Evolutionary conservation across 352 stramenopile species (phyloP), one percentile per base, ranked within the genome.

Genomic region (Phytophthora uliginosa): DNA sequence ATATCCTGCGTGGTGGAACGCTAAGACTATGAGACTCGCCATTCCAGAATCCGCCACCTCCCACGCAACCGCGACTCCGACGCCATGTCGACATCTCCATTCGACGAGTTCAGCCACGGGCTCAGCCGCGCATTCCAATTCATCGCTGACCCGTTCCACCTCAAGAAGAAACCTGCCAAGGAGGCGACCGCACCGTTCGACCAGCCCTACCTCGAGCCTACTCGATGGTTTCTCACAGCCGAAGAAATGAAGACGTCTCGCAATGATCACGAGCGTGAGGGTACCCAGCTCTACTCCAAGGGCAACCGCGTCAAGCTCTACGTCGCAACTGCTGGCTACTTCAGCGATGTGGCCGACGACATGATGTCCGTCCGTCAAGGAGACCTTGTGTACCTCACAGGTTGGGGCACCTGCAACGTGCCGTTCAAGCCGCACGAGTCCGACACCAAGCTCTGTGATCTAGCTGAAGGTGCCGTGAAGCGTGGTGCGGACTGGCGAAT

Each of bases 381-480:
- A 54, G 63, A 84, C 53, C 73, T 77, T 20, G 72, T 91, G 54
- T 90, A 80, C 24, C 66, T 91, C 28, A 82, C 81, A 0, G 85
- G 78, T 28, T 93, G 85, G 85, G 84, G 75, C 42, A 80, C 87
- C 17, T 85, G 85, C 59, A 77, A 93, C 50, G 70, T 93, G 5
- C 69, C 77, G 1, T 84, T 93, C 26, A 78, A 79, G 20, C 85
- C 85, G 10, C 47, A 73, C 18, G 50, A 73, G 28, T 57, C 70
- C 3, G 60, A 69, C 55, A 79, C 81, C 9, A 77, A 74, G n/a
- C 78, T 91, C 28, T 66, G 51, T 22, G 75, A 81, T 9, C 34
- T 90, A 1, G 57, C 81, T 0, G 71, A 81, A 12, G 69, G 73
- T 34, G 72, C 80, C 22, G 69, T 86, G 10, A 63, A 76, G 34